Conservation (phyloP, 805 yeast genomes). For the Nakazawaea holstii region DNA sequence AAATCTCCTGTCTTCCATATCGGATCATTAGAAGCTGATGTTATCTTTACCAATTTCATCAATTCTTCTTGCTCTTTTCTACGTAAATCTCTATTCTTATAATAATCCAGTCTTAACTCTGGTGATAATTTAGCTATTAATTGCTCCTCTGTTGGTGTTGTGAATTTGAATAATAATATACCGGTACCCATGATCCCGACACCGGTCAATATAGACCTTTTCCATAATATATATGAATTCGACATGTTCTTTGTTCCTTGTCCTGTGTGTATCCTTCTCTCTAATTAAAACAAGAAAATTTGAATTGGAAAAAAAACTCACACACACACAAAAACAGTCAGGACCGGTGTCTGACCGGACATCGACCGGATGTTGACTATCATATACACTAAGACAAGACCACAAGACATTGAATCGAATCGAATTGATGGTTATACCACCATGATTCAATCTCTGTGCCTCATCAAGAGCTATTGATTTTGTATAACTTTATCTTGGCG, state of each 20-base stretch:
- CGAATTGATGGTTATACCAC: too few species aligned
- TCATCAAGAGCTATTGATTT: too few species aligned
- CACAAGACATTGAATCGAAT: too few species aligned
- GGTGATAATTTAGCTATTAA: slow-evolving; percentile 73
- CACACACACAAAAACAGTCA: not conserved
- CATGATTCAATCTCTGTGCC: too few species aligned
- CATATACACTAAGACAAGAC: too few species aligned
- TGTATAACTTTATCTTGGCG: too few species aligned
- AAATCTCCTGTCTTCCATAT: slow-evolving; percentile 78
- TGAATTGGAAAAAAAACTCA: not conserved
- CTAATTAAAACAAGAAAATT: too few species aligned
- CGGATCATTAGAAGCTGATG: slow-evolving; percentile 68
- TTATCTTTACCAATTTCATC: slow-evolving; percentile 59
- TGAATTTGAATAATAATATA: slow-evolving; percentile 60
- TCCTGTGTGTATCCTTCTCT: not conserved
- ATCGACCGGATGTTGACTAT: too few species aligned
- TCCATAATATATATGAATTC: slow-evolving; percentile 19
- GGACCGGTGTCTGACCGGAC: too few species aligned
- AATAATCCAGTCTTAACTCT: slow-evolving; percentile 73
- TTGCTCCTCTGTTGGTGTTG: slow-evolving; percentile 84
- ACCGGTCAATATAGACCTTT: slow-evolving; percentile 36
- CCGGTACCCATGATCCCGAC: slow-evolving; percentile 70
- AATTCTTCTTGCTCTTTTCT: slow-evolving; percentile 64
- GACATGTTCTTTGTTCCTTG: slow-evolving; percentile 2
- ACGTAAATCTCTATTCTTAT: slow-evolving; percentile 54